Conservation (phyloP, 441 rosid species). For the Bocquillonia castaneifolia region DNA sequence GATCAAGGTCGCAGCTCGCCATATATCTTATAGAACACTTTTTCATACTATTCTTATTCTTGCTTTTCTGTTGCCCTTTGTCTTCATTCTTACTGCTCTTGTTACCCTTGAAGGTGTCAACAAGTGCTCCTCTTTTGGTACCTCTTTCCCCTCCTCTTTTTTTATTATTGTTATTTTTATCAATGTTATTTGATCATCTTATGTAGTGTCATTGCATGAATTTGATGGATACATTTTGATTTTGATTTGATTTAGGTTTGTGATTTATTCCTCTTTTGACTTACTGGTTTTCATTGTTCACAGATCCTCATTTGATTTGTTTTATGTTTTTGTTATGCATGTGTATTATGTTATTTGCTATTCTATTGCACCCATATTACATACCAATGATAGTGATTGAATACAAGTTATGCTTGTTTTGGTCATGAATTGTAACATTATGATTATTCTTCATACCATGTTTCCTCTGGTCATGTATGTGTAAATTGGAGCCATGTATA, state of each 20-base stretch:
- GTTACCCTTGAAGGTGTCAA: slow-evolving; percentile 99
- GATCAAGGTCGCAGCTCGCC: slow-evolving; percentile 99
- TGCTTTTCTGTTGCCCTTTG: slow-evolving; percentile 96
- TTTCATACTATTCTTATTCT: slow-evolving; percentile 92
- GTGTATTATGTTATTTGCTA: neutral
- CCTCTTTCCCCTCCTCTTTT: neutral
- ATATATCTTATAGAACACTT: slow-evolving; percentile 93
- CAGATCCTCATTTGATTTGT: slow-evolving; percentile 15
- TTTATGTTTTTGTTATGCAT: slow-evolving; percentile 3
- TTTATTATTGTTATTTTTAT: neutral
- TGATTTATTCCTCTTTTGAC: neutral
- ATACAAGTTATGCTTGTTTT: neutral
- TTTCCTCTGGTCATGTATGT: neutral
- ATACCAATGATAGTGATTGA: neutral
- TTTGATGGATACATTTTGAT: slow-evolving; percentile 22
- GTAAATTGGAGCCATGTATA: neutral
- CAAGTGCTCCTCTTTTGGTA: slow-evolving; percentile 99
- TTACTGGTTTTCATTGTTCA: neutral
- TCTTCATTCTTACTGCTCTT: slow-evolving; percentile 92
- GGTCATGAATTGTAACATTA: neutral
- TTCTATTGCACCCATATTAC: neutral
- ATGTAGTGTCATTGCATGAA: slow-evolving; percentile 20
- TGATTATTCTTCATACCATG: neutral
- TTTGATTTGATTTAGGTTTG: slow-evolving; percentile 26
- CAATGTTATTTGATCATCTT: neutral